Evolutionary conservation across 768 basidiomycete species (phyloP).

Genomic region (Stropharia rugosoannulata): DNA sequence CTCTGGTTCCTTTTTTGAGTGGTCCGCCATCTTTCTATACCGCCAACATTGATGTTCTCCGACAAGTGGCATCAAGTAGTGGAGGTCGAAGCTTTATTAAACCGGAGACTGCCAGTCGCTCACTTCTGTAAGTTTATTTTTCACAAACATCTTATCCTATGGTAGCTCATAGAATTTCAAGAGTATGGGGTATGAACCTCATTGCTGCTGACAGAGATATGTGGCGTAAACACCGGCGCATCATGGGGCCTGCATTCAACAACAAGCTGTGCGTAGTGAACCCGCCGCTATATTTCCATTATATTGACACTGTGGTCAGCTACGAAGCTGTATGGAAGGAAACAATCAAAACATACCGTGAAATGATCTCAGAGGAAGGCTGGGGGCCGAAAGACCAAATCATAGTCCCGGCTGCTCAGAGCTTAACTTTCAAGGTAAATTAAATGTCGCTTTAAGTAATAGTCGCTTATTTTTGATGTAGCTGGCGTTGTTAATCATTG

Average conservation of each 20-base stretch:
- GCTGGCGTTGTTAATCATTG: slow-evolving; percentile 44
- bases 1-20: slow-evolving; percentile 36
- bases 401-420: slow-evolving; percentile 29
- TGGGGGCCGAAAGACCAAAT: slow-evolving; percentile 30
- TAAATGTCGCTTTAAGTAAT: background rate
- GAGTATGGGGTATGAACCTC: slow-evolving; percentile 40
- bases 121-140: slow-evolving; percentile 2
- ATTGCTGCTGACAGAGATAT: slow-evolving; percentile 40
- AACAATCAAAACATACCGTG: slow-evolving; percentile 32
- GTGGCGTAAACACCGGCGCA: slow-evolving; percentile 46
- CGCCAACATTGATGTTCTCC: slow-evolving; percentile 44
- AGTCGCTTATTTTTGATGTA: slow-evolving; percentile 19
- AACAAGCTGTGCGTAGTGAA: slow-evolving; percentile 30
- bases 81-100: slow-evolving; percentile 41
- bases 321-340: slow-evolving; percentile 43
- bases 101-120: slow-evolving; percentile 28
- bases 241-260: slow-evolving; percentile 46
- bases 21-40: slow-evolving; percentile 39
- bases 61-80: slow-evolving; percentile 41
- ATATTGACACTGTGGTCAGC: slow-evolving; percentile 26
- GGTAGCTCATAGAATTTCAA: background rate
- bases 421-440: slow-evolving; percentile 35
- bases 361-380: slow-evolving; percentile 38
- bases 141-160: background rate
- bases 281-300: background rate